Percentiles rank a stretch among this genome's conserved stretches.
phyloP scores from a whole-genome alignment of 2,329 filamentous ascomycete species.

The Cyphellophora europaea region DNA sequence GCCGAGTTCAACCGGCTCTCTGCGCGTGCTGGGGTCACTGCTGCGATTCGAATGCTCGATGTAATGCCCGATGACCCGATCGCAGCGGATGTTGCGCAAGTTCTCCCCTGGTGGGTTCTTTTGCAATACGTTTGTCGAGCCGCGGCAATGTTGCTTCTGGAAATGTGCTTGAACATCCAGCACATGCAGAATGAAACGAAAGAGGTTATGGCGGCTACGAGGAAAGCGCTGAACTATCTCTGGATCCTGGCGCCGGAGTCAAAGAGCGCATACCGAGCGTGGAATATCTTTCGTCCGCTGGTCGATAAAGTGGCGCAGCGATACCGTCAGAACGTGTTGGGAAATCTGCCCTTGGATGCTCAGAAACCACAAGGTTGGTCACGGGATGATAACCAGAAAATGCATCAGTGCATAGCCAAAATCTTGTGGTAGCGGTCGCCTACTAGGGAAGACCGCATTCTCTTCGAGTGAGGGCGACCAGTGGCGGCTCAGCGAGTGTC shows the following conservation, averaged over 20 bases:
- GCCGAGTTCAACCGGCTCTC: constrained; percentile 11
- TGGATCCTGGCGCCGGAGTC: constrained; percentile 10
- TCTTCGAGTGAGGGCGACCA: too few species aligned
- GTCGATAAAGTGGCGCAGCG: background rate
- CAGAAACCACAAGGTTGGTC: too few species aligned
- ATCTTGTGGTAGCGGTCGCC: too few species aligned
- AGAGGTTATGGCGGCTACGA: constrained; percentile 15
- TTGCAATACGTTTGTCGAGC: constrained; percentile 22
- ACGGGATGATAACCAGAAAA: too few species aligned
- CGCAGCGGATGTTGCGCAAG: constrained; percentile 13
- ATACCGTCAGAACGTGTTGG: too few species aligned
- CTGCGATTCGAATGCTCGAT: constrained; percentile 16
- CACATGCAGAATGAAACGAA: constrained; percentile 14
- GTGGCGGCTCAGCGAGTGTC: too few species aligned
- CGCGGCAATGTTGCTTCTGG: constrained; percentile 19
- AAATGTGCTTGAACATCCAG: constrained; percentile 16
- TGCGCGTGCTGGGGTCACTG: constrained; percentile 18
- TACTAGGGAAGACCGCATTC: too few species aligned
- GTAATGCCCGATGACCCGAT: constrained; percentile 20
- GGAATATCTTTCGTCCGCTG: constrained; percentile 12
- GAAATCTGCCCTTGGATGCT: too few species aligned
- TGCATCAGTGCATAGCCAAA: too few species aligned
- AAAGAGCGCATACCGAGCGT: constrained; percentile 11
- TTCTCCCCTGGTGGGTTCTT: constrained; percentile 20
- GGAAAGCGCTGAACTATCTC: constrained; percentile 19